Evolutionary conservation across 2,329 filamentous ascomycete species (phyloP), one percentile per base, ranked within the genome.

Genomic region (Neoascochyta sp.): DNA sequence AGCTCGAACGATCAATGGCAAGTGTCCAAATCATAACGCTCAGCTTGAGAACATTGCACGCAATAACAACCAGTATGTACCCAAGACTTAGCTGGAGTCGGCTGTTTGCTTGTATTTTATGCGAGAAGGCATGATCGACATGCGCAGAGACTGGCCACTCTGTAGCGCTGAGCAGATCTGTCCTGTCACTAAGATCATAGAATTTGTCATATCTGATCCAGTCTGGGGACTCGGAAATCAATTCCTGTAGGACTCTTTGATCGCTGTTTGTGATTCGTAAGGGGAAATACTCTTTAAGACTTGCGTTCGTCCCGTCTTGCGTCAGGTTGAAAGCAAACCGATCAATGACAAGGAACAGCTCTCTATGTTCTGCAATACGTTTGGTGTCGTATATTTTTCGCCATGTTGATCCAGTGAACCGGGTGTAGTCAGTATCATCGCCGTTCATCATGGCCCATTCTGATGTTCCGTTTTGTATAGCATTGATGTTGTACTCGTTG

Each of bases 61-160:
- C 23, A 8, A 46, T 46, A 11, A 55, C 46, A 5, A 43, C 37
- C 1, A 41, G 20, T 19, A 50, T 31, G 22, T 49, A 50, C 7
- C 20, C 10, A 13, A 44, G 19, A 18, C 43, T 44, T 13, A 50
- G 21, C 22, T 47, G 39, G 3, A 53, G 39, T 16, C 47, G 34
- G 14, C 41, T 39, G 7, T 33, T 20, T 0, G 23, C 22, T 9
- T 14, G 8, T 3, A 27, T 16, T 5, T 9, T 32, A 4, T 22
- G 15, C 18, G 39, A 37, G 18, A 39, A 42, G 10, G 25, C 38
- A 14, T 39, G 26, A 11, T 16, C 15, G 7, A 47, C 26, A 18
- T 32, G 32, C n/a, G 18, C 15, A 10, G 29, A 15, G 4, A 20
- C 17, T 10, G 35, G 24, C 24, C 5, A 28, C 9, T 8, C n/a